Base-by-base conservation (phyloP, 139 green algal genomes). In the Picochlorum sp. region DNA sequence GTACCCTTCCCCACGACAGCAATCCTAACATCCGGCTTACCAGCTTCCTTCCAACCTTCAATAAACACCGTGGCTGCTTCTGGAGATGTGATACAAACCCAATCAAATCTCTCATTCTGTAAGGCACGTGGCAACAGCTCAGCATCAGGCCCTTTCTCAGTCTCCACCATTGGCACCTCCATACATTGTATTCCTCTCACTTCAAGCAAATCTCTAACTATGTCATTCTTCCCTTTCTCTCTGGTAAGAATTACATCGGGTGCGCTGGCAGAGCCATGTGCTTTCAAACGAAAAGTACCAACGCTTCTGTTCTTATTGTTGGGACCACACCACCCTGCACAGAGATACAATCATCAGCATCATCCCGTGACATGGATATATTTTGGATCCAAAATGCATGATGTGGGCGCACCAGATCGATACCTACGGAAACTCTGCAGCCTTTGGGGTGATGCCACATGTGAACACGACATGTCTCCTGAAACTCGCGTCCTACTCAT, bases 191-290 rank as follows among this genome's bases (percentile, higher is more conserved):
- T 75, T 20, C 68, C 78, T 16, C 69, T 64, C 6, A 44, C 28
- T 16, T 67, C 44, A 23, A 95, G 68, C 0, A 62, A 66, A 8
- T 69, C 56, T 4, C 64, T 60, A 49, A 95, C 67, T 69, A 88
- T 84, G 8, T 74, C 85, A 62, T 95, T 96, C 76, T 95, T 96
- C 37, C 89, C 89, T 3, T 68, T 32, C 63, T 96, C 89, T 1
- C 90, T 73, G 0, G 89, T 96, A 14, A 96, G 65, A 23, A 95
- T 79, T 18, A 94, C 89, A n/a, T 78, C 46, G 1, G 74, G 66
- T 1, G 28, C 11, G 1, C 21, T 34, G 7, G 20, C 14, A 9
- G 63, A 69, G 4, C 24, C 45, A 26, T 26, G 24, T 54, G 47
- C 47, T 0, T 41, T 41, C 1, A 41, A 41, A 9, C 34, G 34